phyloP scores from a whole-genome alignment of 192 early-diverging fungal genomes.

The Dissophora globulifera region DNA sequence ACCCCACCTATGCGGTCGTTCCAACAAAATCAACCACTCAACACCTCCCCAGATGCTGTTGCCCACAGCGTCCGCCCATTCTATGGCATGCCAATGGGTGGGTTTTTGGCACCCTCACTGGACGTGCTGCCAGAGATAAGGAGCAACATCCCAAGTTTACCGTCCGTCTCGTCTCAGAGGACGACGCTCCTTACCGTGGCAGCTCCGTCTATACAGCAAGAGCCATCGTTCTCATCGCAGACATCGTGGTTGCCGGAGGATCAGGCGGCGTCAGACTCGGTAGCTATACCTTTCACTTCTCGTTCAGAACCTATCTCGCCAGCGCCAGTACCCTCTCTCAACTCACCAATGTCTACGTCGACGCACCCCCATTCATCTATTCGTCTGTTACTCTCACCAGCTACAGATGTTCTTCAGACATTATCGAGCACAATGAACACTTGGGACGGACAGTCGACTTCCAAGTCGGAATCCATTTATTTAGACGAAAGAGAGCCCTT shows the following conservation, averaged over 20 bases:
- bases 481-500: too few species aligned
- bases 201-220: background rate
- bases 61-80: slow-evolving; percentile 23
- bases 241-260: background rate
- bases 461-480: background rate
- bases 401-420: slow-evolving; percentile 20
- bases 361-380: slow-evolving; percentile 21
- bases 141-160: background rate
- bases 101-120: slow-evolving; percentile 41
- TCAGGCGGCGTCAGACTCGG: background rate
- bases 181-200: background rate
- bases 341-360: slow-evolving; percentile 19
- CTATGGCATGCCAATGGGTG: slow-evolving; percentile 46
- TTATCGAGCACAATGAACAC: slow-evolving; percentile 36
- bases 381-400: slow-evolving; percentile 29
- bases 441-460: slow-evolving; percentile 24
- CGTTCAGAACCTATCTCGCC: slow-evolving; percentile 12
- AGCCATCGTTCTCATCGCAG: background rate
- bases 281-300: background rate
- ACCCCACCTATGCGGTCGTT: slow-evolving; percentile 8
- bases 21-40: slow-evolving; percentile 28
- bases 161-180: background rate
- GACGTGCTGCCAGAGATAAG: slow-evolving; percentile 28
- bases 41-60: background rate
- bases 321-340: background rate